These are phyloP conservation scores for Spergularia bocconei DNA, from an alignment of 148 eudicot genomes.

Conservation along the genomic window DNA sequence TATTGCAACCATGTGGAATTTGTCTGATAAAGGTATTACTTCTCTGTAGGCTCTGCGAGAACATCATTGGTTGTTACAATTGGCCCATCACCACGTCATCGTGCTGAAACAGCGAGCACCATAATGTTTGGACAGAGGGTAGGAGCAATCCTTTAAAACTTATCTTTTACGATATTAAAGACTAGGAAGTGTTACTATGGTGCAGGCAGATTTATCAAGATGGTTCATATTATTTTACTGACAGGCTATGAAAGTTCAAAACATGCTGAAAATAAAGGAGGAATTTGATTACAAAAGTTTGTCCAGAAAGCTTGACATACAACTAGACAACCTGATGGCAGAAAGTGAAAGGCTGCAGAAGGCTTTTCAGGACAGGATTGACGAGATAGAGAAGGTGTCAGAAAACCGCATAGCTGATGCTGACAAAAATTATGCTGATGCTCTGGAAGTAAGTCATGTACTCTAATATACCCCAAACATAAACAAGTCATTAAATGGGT, in stretches of 20 bases:
- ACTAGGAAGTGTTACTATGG: neutral
- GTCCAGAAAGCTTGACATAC: conserved; percentile 86
- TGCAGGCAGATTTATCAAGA: conserved; percentile 7
- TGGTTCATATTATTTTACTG: conserved; percentile 10
- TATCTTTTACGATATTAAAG: neutral
- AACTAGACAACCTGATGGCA: conserved; percentile 84
- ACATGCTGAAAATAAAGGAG: conserved; percentile 92
- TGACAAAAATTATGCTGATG: conserved; percentile 66
- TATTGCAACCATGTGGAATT: neutral
- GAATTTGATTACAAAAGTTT: conserved; percentile 94
- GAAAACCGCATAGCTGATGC: conserved; percentile 56
- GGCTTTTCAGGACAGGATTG: conserved; percentile 72
- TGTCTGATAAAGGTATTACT: conserved; percentile 19
- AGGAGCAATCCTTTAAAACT: conserved; percentile 13
- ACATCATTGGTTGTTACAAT: conserved; percentile 78
- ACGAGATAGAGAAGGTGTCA: conserved; percentile 60
- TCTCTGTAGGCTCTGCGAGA: conserved; percentile 69
- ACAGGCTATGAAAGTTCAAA: conserved; percentile 87
- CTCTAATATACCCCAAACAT: too few relatives aligned
- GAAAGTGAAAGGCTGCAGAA: conserved; percentile 91
- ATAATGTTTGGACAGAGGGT: conserved; percentile 94
- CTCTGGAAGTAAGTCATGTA: conserved; percentile 55
- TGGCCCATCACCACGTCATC: conserved; percentile 93
- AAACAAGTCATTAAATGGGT: conserved; percentile 10
- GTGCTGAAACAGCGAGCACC: conserved; percentile 89